These are phyloP conservation scores for Podaxis sp. DNA, from an alignment of 768 basidiomycete genomes.

Conservation along the genomic window DNA sequence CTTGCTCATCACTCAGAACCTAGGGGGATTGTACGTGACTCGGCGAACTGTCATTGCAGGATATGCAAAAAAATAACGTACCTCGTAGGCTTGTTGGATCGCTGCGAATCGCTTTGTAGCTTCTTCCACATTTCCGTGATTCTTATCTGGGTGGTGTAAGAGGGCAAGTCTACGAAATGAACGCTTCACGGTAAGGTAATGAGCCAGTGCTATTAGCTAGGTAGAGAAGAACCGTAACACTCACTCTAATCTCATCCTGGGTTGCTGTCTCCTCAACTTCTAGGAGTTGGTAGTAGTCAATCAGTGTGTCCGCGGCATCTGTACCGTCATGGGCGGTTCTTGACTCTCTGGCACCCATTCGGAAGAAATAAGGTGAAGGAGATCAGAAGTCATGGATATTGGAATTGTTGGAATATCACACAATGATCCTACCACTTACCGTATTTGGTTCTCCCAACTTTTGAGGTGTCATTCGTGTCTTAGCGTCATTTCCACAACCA, in stretches of 20 bases:
- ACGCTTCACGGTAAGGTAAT: constrained; percentile 37
- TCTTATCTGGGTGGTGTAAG: constrained; percentile 87
- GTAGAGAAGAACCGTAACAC: neutral
- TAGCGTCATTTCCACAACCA: constrained; percentile 18
- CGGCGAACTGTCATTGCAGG: neutral
- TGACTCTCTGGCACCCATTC: constrained; percentile 73
- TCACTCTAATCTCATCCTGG: constrained; percentile 84
- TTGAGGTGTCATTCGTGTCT: neutral
- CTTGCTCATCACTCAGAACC: constrained; percentile 95
- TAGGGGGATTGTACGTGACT: constrained; percentile 23
- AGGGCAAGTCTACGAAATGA: constrained; percentile 84
- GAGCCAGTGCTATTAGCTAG: constrained; percentile 2
- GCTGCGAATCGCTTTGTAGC: constrained; percentile 84
- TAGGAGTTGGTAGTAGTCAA: constrained; percentile 82
- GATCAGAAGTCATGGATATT: neutral
- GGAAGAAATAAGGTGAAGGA: neutral
- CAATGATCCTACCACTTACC: neutral
- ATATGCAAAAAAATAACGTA: constrained; percentile 21
- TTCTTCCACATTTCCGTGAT: constrained; percentile 73
- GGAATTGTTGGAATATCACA: neutral
- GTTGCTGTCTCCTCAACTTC: constrained; percentile 80
- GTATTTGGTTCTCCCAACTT: neutral
- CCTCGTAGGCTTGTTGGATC: constrained; percentile 96
- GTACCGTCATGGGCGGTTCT: constrained; percentile 29
- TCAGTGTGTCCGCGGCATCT: constrained; percentile 18